phyloP scores from a whole-genome alignment of 306 rosid species.

The Rosa chinensis region DNA sequence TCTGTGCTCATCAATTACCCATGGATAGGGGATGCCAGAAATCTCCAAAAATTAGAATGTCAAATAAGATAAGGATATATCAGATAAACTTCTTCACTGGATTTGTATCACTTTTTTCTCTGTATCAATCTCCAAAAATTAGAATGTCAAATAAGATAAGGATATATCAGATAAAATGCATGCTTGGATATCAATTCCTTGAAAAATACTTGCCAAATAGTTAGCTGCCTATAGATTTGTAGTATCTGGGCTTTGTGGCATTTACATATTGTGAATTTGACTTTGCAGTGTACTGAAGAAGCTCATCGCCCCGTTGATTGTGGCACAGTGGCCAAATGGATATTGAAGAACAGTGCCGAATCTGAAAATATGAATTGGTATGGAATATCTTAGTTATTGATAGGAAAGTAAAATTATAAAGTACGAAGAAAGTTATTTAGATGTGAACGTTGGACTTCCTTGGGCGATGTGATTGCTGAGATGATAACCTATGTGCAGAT shows the following conservation, averaged over 20 bases:
- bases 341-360: constrained; percentile 93
- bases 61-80: background rate
- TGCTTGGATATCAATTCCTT: background rate
- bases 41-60: background rate
- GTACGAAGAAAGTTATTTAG: background rate
- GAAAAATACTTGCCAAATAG: background rate
- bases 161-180: background rate
- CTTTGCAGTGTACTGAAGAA: constrained; percentile 81
- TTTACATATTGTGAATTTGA: constrained; percentile 12
- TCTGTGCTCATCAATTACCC: background rate
- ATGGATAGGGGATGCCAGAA: background rate
- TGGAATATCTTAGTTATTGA: background rate
- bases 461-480: constrained; percentile 9
- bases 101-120: background rate
- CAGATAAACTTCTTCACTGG: background rate
- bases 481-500: constrained; percentile 6
- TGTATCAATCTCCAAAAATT: background rate
- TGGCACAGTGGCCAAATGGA: constrained; percentile 90
- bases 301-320: constrained; percentile 99
- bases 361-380: constrained; percentile 97
- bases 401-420: background rate
- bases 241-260: background rate
- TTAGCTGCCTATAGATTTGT: background rate
- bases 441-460: constrained; percentile 2
- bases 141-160: background rate